A percentile compares a stretch with the other conserved stretches of the same genome.
Conservation (phyloP, 2,329 filamentous ascomycete genomes). For the Aspergillus latus region DNA sequence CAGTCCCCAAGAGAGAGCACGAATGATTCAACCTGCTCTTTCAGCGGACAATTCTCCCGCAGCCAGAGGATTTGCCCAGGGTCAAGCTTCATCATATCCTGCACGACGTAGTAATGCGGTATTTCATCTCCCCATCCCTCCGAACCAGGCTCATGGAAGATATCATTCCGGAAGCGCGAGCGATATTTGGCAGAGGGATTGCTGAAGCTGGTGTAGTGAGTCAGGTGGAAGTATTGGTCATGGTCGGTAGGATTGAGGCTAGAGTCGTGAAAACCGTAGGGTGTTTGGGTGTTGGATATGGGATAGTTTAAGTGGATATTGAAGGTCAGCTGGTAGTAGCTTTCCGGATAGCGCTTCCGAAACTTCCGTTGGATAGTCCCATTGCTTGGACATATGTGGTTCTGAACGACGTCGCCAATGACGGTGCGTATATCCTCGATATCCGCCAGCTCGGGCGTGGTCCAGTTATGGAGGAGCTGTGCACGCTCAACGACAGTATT, state of each 20-base stretch:
- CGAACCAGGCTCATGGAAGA: slow-evolving; percentile 54
- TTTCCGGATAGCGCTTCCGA: slow-evolving; percentile 55
- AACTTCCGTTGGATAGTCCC: slow-evolving; percentile 60
- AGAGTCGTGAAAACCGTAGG: slow-evolving; percentile 13
- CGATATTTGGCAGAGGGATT: slow-evolving; percentile 41
- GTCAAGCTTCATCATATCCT: slow-evolving; percentile 65
- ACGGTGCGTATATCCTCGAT: slow-evolving; percentile 59
- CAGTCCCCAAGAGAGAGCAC: slow-evolving; percentile 56
- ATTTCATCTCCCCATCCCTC: slow-evolving; percentile 67
- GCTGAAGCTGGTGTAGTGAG: slow-evolving; percentile 20
- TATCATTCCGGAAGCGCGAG: slow-evolving; percentile 49
- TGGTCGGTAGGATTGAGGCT: slow-evolving; percentile 16
- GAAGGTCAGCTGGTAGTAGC: slow-evolving; percentile 52
- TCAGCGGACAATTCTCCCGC: slow-evolving; percentile 56
- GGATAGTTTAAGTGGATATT: slow-evolving; percentile 55
- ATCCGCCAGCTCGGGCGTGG: slow-evolving; percentile 55
- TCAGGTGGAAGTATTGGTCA: slow-evolving; percentile 27
- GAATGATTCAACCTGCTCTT: slow-evolving; percentile 58
- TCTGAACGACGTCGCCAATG: slow-evolving; percentile 57
- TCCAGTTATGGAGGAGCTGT: slow-evolving; percentile 60
- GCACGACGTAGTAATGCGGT: slow-evolving; percentile 62
- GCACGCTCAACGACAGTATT: slow-evolving; percentile 53
- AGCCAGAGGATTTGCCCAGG: slow-evolving; percentile 60
- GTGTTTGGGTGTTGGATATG: slow-evolving; percentile 18
- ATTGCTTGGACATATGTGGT: slow-evolving; percentile 62